Evolutionary conservation across 352 stramenopile species (phyloP).

Genomic region (Blastocystis sp.): DNA sequence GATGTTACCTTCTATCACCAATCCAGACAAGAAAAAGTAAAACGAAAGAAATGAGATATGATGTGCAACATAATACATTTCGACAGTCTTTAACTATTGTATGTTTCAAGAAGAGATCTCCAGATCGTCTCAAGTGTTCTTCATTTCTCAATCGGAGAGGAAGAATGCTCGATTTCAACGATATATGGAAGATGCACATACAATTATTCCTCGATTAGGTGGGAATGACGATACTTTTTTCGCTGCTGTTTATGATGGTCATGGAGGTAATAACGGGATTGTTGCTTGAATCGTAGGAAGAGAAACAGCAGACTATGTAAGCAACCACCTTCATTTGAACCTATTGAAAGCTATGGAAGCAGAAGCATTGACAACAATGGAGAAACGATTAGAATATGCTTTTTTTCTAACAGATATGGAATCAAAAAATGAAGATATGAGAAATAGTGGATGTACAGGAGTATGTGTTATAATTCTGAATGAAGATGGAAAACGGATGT

Average conservation of each 20-base stretch:
- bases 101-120: constrained; percentile 32
- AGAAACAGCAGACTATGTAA: constrained; percentile 55
- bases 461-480: constrained; percentile 29
- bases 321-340: constrained; percentile 16
- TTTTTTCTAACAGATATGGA: constrained; percentile 58
- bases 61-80: neutral
- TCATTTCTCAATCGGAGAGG: constrained; percentile 34
- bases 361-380: constrained; percentile 1
- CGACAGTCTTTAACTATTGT: neutral
- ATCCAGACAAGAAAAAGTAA: neutral
- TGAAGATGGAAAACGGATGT: constrained; percentile 35
- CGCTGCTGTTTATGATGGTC: constrained; percentile 50
- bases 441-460: constrained; percentile 42
- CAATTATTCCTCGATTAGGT: constrained; percentile 30
- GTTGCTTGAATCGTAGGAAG: neutral
- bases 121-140: constrained; percentile 24
- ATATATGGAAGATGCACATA: constrained; percentile 59
- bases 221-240: constrained; percentile 27
- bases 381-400: constrained; percentile 50
- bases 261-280: constrained; percentile 30
- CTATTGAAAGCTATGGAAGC: constrained; percentile 30
- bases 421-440: constrained; percentile 58
- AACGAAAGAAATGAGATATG: neutral
- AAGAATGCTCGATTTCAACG: constrained; percentile 56
- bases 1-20: neutral